Percentiles rank a stretch among this genome's conserved stretches.
Evolutionary conservation across 805 yeast species (phyloP).

Genomic region (Zygoascus ofunaensis): DNA sequence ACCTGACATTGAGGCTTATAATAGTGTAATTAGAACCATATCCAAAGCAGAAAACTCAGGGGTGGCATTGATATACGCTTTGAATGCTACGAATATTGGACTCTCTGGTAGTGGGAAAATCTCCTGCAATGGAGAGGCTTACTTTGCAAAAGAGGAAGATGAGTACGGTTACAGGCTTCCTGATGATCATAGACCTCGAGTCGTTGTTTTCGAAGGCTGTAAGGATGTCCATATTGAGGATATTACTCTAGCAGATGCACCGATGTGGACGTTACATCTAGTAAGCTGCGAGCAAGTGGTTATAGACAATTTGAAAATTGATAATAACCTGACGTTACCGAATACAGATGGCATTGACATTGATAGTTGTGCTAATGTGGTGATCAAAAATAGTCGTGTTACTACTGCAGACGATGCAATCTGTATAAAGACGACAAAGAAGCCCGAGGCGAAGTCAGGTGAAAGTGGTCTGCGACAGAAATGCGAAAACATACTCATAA

Average conservation of each 20-base stretch:
- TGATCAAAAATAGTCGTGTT: conserved; percentile 2
- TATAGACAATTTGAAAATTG: background rate
- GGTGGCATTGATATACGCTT: conserved; percentile 3
- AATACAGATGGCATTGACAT: conserved; percentile 7
- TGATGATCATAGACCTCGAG: conserved; percentile 3
- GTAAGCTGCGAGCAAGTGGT: conserved; percentile 3
- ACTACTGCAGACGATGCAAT: conserved; percentile 5
- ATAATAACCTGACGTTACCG: conserved; percentile 2
- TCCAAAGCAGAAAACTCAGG: conserved; percentile 6
- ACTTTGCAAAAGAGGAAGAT: conserved; percentile 3
- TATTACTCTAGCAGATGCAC: background rate
- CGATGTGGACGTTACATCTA: conserved; percentile 8
- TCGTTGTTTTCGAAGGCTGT: conserved; percentile 7
- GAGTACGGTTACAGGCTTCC: conserved; percentile 5
- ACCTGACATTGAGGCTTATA: background rate
- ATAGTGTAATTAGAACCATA: background rate
- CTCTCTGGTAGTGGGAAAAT: background rate
- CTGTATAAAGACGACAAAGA: conserved; percentile 5
- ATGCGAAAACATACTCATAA: background rate
- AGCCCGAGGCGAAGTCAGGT: background rate
- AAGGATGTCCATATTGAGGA: background rate
- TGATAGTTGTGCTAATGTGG: conserved; percentile 3
- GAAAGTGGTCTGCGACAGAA: background rate
- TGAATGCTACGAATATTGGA: conserved; percentile 1
- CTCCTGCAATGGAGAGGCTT: conserved; percentile 1